Conservation (phyloP, 192 early-diverging fungal genomes). For the Podochytrium sp. region DNA sequence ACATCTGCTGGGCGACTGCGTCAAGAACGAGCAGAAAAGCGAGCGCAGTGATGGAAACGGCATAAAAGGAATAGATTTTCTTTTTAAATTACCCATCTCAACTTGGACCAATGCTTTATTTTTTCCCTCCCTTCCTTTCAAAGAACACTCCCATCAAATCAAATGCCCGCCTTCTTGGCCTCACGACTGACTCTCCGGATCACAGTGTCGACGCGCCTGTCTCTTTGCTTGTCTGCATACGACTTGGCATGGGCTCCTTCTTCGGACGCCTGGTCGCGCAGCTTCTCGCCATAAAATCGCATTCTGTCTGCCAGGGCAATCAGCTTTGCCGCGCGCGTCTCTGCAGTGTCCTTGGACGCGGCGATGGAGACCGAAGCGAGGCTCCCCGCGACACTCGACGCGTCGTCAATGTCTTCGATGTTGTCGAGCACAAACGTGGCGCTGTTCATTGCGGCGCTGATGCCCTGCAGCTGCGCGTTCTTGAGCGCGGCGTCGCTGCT, state of each 20-base stretch:
- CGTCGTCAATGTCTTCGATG: not conserved
- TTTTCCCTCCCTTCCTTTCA: no score
- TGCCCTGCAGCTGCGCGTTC: not conserved
- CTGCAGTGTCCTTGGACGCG: not conserved
- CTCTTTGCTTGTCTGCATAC: constrained; percentile 8
- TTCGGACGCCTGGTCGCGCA: not conserved
- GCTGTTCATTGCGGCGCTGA: constrained; percentile 14
- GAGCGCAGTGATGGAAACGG: no score
- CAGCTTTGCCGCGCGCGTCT: constrained; percentile 1
- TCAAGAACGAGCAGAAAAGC: no score
- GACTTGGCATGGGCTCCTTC: not conserved
- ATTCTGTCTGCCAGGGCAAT: not conserved
- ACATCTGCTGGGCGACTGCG: no score
- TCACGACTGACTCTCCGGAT: constrained; percentile 19
- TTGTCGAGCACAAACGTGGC: constrained; percentile 12
- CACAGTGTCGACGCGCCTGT: not conserved
- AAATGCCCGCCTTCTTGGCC: constrained; percentile 15
- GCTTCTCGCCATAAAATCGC: constrained; percentile 1
- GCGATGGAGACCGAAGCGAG: not conserved
- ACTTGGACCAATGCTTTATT: no score
- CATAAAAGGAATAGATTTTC: no score
- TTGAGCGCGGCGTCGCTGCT: not conserved
- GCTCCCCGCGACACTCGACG: not conserved
- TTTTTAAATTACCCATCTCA: no score
- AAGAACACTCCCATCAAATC: no score